Conservation (phyloP, 2,329 filamentous ascomycete genomes). For the Cladosporium sp. region DNA sequence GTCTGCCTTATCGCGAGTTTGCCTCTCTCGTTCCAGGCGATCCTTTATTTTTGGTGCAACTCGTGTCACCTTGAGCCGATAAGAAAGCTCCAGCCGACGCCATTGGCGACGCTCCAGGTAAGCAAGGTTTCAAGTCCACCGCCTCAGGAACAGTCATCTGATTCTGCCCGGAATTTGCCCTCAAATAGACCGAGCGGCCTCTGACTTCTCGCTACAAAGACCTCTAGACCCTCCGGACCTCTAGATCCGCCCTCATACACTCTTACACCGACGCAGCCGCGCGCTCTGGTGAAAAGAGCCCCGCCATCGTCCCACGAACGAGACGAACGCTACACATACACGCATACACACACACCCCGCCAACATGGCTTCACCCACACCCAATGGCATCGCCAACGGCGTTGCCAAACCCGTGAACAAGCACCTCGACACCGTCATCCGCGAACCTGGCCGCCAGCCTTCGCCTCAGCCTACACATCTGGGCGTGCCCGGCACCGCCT, state of each 20-base stretch:
- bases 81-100: conserved; percentile 6
- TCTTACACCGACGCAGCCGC: not conserved
- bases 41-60: conserved; percentile 4
- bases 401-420: conserved; percentile 42
- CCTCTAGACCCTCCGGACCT: not conserved
- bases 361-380: conserved; percentile 9
- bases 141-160: not conserved
- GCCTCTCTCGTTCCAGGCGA: not conserved
- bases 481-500: conserved; percentile 55
- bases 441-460: conserved; percentile 57
- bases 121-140: conserved; percentile 1
- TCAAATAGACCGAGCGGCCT: no score
- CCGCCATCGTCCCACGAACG: not conserved
- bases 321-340: not conserved
- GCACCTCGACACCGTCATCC: conserved; percentile 49
- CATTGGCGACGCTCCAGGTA: conserved; percentile 1
- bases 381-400: conserved; percentile 8
- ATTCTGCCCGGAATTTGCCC: no score
- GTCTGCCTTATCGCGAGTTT: not conserved
- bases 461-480: conserved; percentile 87
- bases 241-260: not conserved
- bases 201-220: not conserved
- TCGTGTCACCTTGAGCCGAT: conserved; percentile 8
- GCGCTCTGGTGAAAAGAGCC: not conserved
- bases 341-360: not conserved